Percentiles rank a stretch among this genome's conserved stretches.
These are phyloP conservation scores for Eruca vesicaria DNA, from an alignment of 441 rosid species.

Conservation along the genomic window DNA sequence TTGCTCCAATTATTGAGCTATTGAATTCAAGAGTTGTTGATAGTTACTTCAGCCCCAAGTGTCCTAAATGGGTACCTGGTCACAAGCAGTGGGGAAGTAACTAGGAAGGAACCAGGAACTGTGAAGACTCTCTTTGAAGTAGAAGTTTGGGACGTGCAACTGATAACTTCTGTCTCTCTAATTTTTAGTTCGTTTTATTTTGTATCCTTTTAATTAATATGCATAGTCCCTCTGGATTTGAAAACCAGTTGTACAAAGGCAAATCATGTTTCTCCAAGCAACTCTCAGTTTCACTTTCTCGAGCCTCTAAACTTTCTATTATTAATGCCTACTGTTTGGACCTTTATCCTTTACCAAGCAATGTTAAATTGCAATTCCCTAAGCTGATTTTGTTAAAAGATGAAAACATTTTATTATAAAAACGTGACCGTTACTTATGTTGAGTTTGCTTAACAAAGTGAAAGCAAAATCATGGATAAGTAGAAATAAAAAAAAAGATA, in stretches of 20 bases:
- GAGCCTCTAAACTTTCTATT: slow-evolving; percentile 20
- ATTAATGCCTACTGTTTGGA: slow-evolving; percentile 14
- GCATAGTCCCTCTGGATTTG: slow-evolving; percentile 18
- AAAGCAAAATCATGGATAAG: slow-evolving; percentile 23
- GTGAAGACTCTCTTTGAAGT: slow-evolving; percentile 1
- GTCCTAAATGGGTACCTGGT: slow-evolving; percentile 69
- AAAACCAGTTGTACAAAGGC: slow-evolving; percentile 30
- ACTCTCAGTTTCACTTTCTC: slow-evolving; percentile 27
- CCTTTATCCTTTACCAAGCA: slow-evolving; percentile 25
- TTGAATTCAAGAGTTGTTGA: slow-evolving; percentile 51
- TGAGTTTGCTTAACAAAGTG: slow-evolving; percentile 17
- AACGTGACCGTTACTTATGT: slow-evolving; percentile 13
- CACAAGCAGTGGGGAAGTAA: slow-evolving; percentile 56
- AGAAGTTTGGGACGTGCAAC: slow-evolving; percentile 25
- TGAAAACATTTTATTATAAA: neutral
- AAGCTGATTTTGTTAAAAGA: slow-evolving; percentile 9
- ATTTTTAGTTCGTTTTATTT: neutral
- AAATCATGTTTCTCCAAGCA: slow-evolving; percentile 24
- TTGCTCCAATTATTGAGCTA: slow-evolving; percentile 58
- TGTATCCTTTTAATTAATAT: slow-evolving; percentile 17
- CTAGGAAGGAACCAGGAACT: neutral
- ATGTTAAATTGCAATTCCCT: slow-evolving; percentile 5
- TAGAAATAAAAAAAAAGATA: neutral
- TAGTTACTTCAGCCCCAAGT: slow-evolving; percentile 62
- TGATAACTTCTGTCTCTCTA: slow-evolving; percentile 16